Percentiles rank a stretch among this genome's conserved stretches.
Evolutionary conservation across 352 stramenopile species (phyloP).

Genomic region (Phytophthora idaei): DNA sequence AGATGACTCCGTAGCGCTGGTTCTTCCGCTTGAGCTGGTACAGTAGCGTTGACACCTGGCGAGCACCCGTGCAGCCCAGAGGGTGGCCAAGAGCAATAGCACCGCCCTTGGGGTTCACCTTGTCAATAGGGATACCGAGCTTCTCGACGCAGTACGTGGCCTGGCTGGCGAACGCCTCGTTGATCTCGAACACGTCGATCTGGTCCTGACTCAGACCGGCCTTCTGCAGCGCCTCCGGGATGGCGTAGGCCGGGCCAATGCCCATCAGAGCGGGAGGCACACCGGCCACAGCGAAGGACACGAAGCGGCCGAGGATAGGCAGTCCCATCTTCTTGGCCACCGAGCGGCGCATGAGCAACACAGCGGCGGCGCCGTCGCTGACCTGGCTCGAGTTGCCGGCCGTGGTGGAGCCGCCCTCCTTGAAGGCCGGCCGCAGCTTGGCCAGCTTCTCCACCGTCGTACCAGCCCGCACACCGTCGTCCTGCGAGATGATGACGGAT

Average conservation of each 20-base stretch:
- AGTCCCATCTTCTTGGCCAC: conserved; percentile 83
- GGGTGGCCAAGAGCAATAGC: conserved; percentile 91
- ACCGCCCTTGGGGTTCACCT: conserved; percentile 91
- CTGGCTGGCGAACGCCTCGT: conserved; percentile 92
- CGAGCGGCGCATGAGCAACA: conserved; percentile 86
- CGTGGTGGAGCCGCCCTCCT: conserved; percentile 79
- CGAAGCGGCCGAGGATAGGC: conserved; percentile 83
- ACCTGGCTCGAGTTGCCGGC: conserved; percentile 89
- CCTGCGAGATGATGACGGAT: conserved; percentile 70
- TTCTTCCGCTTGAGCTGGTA: conserved; percentile 91
- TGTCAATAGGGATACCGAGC: conserved; percentile 75
- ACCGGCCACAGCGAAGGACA: conserved; percentile 83
- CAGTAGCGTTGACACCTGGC: conserved; percentile 92
- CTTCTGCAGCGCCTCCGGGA: conserved; percentile 78
- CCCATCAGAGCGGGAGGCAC: conserved; percentile 90
- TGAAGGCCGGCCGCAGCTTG: conserved; percentile 84
- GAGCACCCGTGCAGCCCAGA: conserved; percentile 88
- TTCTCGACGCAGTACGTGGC: conserved; percentile 84
- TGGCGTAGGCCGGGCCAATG: conserved; percentile 82
- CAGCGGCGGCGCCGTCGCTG: conserved; percentile 87
- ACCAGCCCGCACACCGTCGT: conserved; percentile 72
- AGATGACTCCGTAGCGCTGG: conserved; percentile 89
- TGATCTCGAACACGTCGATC: conserved; percentile 93
- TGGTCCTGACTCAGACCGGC: conserved; percentile 68
- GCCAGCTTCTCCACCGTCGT: conserved; percentile 71